Evolutionary conservation across 148 eudicot genomes (phyloP), one percentile per base, ranked within the genome.

Genomic region (Chenopodium album): DNA sequence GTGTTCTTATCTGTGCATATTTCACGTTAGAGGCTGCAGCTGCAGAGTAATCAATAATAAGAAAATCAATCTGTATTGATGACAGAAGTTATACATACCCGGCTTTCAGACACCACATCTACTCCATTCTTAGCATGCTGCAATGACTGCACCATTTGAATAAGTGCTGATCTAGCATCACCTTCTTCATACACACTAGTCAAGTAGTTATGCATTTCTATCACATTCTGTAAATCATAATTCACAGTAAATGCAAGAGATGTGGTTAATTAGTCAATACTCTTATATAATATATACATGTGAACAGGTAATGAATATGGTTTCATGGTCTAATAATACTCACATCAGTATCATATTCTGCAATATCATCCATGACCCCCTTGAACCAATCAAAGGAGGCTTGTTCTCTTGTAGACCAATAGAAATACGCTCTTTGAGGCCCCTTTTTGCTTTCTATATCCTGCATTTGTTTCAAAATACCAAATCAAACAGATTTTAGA

Each of bases 141-240:
- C 78, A 97, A 80, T 26, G 92, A 89, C 87, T 97, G 99, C 23
- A 97, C 98, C 99, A 90, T 92, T 29, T 90, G 89, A 67, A 94
- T 94, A 19, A 97, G 93, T 37, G 99, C 99, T 76, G 99, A 97
- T 78, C 99, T 87, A 60, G 97, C 99, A 92, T 97, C 98, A 29
- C 99, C 99, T 89, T 94, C 98, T 87, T 94, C 97, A 48, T 94
- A 97, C 78, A 97, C 94, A 84, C 99, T 92, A 28, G 99, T 94
- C 84, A 97, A 84, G 88, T 94, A 92, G 81, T 90, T 97, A 72
- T 97, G 98, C 99, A 94, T 92, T 88, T 97, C 99, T 83, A 97
- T 92, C 14, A 97, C 81, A 67, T 97, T 62, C 99, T 97, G 93
- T 85, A 37, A 1, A 37, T 26, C 54, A 73, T 32, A 19, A 34